These are phyloP conservation scores for Conticribra weissflogii DNA, from an alignment of 108 stramenopile species.

Conservation along the genomic window DNA sequence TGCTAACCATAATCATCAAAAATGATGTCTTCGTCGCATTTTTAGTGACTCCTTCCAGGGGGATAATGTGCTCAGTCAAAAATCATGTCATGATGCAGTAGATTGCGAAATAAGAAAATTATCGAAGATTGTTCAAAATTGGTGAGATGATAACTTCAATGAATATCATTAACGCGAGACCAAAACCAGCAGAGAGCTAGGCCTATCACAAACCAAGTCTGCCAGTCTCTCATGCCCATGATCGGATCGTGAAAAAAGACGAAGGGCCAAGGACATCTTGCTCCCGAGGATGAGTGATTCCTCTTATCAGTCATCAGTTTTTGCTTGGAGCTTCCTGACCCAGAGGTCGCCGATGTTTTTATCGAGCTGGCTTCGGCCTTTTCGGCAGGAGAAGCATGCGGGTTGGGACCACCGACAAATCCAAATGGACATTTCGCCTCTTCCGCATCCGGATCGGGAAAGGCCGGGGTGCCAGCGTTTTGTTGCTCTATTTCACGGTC, in stretches of 20 bases:
- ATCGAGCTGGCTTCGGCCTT: not conserved
- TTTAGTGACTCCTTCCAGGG: no score
- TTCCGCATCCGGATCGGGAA: constrained; percentile 1
- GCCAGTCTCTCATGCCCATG: constrained; percentile 67
- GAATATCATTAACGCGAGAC: constrained; percentile 7
- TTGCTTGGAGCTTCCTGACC: no score
- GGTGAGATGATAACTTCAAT: no score
- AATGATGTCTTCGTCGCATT: no score
- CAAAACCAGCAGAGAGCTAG: constrained; percentile 46
- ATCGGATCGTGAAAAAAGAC: constrained; percentile 80
- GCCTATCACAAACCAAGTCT: constrained; percentile 79
- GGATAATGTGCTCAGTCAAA: no score
- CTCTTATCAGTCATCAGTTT: no score
- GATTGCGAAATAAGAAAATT: no score
- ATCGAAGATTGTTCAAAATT: no score
- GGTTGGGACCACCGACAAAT: constrained; percentile 29
- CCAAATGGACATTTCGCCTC: constrained; percentile 59
- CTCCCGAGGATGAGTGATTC: constrained; percentile 1
- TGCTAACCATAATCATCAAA: no score
- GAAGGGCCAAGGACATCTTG: constrained; percentile 89
- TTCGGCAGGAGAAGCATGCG: constrained; percentile 14
- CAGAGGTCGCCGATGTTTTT: not conserved
- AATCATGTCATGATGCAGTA: no score
- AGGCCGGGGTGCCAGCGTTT: constrained; percentile 6
- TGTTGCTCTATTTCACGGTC: constrained; percentile 32